Conservation (phyloP, 2,329 filamentous ascomycete species). For the Bretziella fagacearum region DNA sequence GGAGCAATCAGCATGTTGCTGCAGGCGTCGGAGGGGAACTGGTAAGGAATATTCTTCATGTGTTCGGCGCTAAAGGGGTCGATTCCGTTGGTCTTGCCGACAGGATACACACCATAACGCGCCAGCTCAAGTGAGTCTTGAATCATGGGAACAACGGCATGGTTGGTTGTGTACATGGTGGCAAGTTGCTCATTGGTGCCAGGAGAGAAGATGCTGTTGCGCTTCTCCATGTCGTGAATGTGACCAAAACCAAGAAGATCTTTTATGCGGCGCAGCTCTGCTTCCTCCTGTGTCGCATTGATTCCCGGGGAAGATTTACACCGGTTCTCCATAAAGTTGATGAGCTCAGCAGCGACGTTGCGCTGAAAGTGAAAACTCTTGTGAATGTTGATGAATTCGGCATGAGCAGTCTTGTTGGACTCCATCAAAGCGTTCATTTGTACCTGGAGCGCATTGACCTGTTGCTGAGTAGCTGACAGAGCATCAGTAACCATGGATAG, state of each 20-base stretch:
- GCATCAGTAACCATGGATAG: slow-evolving; percentile 9
- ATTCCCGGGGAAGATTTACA: slow-evolving; percentile 12
- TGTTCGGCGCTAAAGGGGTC: slow-evolving; percentile 91
- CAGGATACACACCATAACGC: slow-evolving; percentile 66
- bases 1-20: too few relatives aligned
- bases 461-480: slow-evolving; percentile 12
- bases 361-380: slow-evolving; percentile 26
- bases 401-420: slow-evolving; percentile 43
- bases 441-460: slow-evolving; percentile 53
- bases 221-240: slow-evolving; percentile 8
- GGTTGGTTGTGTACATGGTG: slow-evolving; percentile 9
- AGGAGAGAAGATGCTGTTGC: slow-evolving; percentile 11
- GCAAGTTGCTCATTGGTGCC: slow-evolving; percentile 10
- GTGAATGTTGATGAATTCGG: slow-evolving; percentile 43
- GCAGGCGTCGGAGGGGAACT: slow-evolving; percentile 27
- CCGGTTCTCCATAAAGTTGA: slow-evolving; percentile 29
- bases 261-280: slow-evolving; percentile 34
- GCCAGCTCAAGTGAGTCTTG: slow-evolving; percentile 38
- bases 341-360: slow-evolving; percentile 39
- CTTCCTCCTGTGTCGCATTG: slow-evolving; percentile 16
- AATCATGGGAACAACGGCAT: slow-evolving; percentile 26
- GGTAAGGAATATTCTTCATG: slow-evolving; percentile 83
- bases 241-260: slow-evolving; percentile 17
- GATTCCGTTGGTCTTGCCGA: slow-evolving; percentile 79
- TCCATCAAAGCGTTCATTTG: slow-evolving; percentile 62